Percentiles rank a stretch among this genome's conserved stretches.
phyloP scores from a whole-genome alignment of 495 filamentous ascomycete species.

The Friedmanniomyces endolithicus region DNA sequence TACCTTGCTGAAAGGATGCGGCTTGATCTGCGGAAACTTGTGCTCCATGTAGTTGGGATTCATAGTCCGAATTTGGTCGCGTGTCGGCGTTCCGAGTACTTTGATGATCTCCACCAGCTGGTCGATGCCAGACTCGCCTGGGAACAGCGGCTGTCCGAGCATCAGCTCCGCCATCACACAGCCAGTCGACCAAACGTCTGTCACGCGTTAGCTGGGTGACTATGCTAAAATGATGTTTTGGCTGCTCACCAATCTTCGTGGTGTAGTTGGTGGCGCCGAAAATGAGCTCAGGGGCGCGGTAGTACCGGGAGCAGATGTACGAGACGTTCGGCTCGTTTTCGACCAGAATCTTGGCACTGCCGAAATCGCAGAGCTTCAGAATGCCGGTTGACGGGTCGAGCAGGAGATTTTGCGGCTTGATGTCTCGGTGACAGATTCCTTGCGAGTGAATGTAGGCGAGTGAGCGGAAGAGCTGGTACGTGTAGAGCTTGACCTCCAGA shows the following conservation, averaged over 20 bases:
- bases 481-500: slow-evolving; percentile 97
- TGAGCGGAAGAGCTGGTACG: slow-evolving; percentile 97
- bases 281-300: slow-evolving; percentile 93
- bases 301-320: slow-evolving; percentile 99
- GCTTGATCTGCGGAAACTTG: slow-evolving; percentile 99
- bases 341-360: slow-evolving; percentile 95
- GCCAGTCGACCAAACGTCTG: slow-evolving; percentile 98
- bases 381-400: slow-evolving; percentile 82
- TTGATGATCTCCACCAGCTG: slow-evolving; percentile 99
- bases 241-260: slow-evolving; percentile 85
- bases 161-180: slow-evolving; percentile 99
- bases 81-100: slow-evolving; percentile 92
- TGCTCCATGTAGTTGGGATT: slow-evolving; percentile 99
- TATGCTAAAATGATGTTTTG: not conserved
- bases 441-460: slow-evolving; percentile 98
- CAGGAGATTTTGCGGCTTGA: slow-evolving; percentile 96
- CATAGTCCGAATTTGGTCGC: slow-evolving; percentile 98
- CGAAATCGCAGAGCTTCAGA: slow-evolving; percentile 97
- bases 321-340: slow-evolving; percentile 99
- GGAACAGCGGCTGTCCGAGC: slow-evolving; percentile 96
- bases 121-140: slow-evolving; percentile 97
- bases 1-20: slow-evolving; percentile 94
- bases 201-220: slow-evolving; percentile 4
- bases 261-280: slow-evolving; percentile 99
- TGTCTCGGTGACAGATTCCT: slow-evolving; percentile 97